Evolutionary conservation across 164 flowering plant species (phyloP).

Genomic region (Protea cynaroides): DNA sequence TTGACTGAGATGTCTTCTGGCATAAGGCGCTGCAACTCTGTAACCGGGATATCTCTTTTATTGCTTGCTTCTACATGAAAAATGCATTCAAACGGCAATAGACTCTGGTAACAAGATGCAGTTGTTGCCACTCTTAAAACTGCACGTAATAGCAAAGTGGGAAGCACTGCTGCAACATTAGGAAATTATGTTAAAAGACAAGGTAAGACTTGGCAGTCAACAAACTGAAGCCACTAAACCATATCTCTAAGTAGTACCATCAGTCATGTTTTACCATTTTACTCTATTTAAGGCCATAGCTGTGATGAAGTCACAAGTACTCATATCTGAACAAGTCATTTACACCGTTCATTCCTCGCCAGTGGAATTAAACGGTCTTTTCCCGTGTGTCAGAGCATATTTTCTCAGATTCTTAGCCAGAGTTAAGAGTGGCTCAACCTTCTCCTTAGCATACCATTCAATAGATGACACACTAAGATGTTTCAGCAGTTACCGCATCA

Average conservation of each 20-base stretch:
- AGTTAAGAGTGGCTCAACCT: too few relatives aligned
- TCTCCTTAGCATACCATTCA: too few relatives aligned
- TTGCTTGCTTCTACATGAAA: slow-evolving; percentile 18
- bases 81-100: slow-evolving; percentile 15
- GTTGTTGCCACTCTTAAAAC: slow-evolving; percentile 36
- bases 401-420: too few relatives aligned
- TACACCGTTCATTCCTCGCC: too few relatives aligned
- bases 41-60: slow-evolving; percentile 18
- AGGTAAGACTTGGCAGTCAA: neutral
- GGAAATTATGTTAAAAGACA: neutral
- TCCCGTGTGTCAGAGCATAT: neutral
- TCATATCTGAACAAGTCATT: too few relatives aligned
- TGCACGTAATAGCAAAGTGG: slow-evolving; percentile 29
- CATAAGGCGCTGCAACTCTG: slow-evolving; percentile 29
- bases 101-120: slow-evolving; percentile 26
- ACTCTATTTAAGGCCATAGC: too few relatives aligned
- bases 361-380: too few relatives aligned
- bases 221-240: neutral
- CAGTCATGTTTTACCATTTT: too few relatives aligned
- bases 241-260: neutral
- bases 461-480: neutral
- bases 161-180: slow-evolving; percentile 36
- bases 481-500: neutral
- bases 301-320: too few relatives aligned
- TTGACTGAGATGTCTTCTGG: slow-evolving; percentile 28